Percentiles rank a stretch among this genome's conserved stretches.
Conservation (phyloP, 768 basidiomycete species). For the Boletales sp. region DNA sequence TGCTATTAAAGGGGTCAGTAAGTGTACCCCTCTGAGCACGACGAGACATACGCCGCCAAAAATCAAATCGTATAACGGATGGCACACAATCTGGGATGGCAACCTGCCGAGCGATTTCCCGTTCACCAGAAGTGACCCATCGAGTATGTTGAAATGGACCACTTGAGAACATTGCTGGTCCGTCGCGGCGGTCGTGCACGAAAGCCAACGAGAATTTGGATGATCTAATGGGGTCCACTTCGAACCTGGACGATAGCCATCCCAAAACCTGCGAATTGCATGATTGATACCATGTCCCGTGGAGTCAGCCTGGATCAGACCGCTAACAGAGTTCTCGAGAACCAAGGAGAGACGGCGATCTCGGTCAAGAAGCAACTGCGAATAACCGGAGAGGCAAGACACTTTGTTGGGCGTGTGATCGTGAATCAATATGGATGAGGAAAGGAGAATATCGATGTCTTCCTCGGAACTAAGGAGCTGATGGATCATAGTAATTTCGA, state of each 20-base stretch:
- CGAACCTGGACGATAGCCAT: conserved; percentile 22
- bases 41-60: conserved; percentile 16
- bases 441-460: conserved; percentile 23
- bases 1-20: conserved; percentile 5
- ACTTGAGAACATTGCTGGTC: conserved; percentile 1
- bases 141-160: conserved; percentile 14
- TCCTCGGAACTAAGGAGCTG: conserved; percentile 13
- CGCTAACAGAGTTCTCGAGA: conserved; percentile 13
- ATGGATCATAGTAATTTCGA: conserved; percentile 4
- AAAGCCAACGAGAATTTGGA: conserved; percentile 18
- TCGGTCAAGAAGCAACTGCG: conserved; percentile 22
- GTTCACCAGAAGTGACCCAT: conserved; percentile 25
- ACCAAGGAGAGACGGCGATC: conserved; percentile 25
- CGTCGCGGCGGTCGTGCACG: conserved; percentile 5
- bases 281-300: conserved; percentile 10
- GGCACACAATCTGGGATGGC: conserved; percentile 7
- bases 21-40: no score
- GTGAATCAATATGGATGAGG: conserved; percentile 23
- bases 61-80: conserved; percentile 15
- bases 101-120: conserved; percentile 19
- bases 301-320: background rate
- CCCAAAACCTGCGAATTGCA: conserved; percentile 20
- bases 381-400: conserved; percentile 2
- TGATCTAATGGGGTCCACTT: conserved; percentile 1
- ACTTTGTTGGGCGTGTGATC: conserved; percentile 19